Evolutionary conservation across 2,329 filamentous ascomycete genomes (phyloP), one percentile per base, ranked within the genome.

Genomic region (Fusarium sarcochroum): DNA sequence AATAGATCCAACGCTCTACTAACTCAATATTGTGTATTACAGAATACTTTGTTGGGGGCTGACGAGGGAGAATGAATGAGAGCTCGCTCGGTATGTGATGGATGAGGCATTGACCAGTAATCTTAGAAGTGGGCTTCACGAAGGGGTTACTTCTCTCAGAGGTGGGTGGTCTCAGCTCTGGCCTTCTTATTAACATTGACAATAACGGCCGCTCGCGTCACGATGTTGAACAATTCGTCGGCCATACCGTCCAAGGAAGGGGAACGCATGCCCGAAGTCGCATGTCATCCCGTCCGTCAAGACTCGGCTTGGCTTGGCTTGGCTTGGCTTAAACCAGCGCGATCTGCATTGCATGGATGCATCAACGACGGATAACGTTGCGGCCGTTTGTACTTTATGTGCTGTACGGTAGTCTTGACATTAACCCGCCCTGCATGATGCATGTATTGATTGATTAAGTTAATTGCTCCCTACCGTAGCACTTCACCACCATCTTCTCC

Each of bases 31-130:
- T 49, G 37, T 45, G 32, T 49, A 51, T 58, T 49, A 51, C 54
- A 21, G 38, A 46, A 63, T 67, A 30, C 44, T 48, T 52, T 45
- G 34, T 46, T 25, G 15, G n/a, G 35, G 20, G 18, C 34, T 44
- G 20, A 42, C 14, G 34, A 63, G 52, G 58, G 48, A 63, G 58
- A 38, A 56, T 23, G 41, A 23, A 53, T 27, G 42, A 21, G 7
- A 32, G 23, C 23, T 23, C n/a, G 37, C n/a, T 34, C 23, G 53
- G 50, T 60, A 58, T 61, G 49, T 58, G 52, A 68, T 50, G 55
- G 51, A 21, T 42, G 35, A 64, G 68, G 72, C 70, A 74, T 73
- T 74, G 69, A 74, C 56, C 62, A 72, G 67, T 66, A 73, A 74
- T 74, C 63, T 74, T 60, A 71, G 46, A 49, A 68, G 69, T 68